These are phyloP conservation scores for Blumeriella jaapii DNA, from an alignment of 2,329 filamentous ascomycete genomes.

Conservation along the genomic window DNA sequence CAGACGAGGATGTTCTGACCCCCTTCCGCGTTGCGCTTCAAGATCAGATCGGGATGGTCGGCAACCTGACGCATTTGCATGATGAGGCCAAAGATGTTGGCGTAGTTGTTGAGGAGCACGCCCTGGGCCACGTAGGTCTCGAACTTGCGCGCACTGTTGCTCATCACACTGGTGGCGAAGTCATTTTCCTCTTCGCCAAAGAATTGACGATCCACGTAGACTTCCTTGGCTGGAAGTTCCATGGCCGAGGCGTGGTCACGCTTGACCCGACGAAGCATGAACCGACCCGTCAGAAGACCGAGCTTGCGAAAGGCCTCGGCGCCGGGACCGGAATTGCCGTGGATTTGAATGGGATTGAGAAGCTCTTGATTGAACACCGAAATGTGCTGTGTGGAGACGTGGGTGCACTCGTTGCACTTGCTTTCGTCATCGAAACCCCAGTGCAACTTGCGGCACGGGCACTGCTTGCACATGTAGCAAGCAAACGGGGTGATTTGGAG, in stretches of 20 bases:
- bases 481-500: slow-evolving; percentile 81
- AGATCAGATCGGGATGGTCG: slow-evolving; percentile 86
- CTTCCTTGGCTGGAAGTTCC: slow-evolving; percentile 92
- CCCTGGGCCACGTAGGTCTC: slow-evolving; percentile 92
- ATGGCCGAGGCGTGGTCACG: slow-evolving; percentile 87
- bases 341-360: slow-evolving; percentile 66
- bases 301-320: slow-evolving; percentile 67
- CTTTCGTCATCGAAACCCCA: slow-evolving; percentile 69
- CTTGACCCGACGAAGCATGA: slow-evolving; percentile 94
- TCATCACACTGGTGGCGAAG: slow-evolving; percentile 93
- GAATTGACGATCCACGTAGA: slow-evolving; percentile 86
- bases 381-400: slow-evolving; percentile 42
- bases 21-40: slow-evolving; percentile 76
- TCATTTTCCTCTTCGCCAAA: slow-evolving; percentile 95
- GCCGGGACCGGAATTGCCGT: slow-evolving; percentile 49
- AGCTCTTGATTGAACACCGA: slow-evolving; percentile 93
- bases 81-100: slow-evolving; percentile 96
- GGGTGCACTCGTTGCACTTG: slow-evolving; percentile 59
- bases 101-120: slow-evolving; percentile 93
- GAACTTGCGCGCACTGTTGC: slow-evolving; percentile 75
- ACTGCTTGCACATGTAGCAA: slow-evolving; percentile 87
- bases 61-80: slow-evolving; percentile 99
- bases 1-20: slow-evolving; percentile 87
- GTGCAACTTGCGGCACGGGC: slow-evolving; percentile 67
- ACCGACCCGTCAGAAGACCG: slow-evolving; percentile 76